Percentiles rank a stretch among this genome's conserved stretches.
phyloP scores from a whole-genome alignment of 345 rosid species.

The Citropsis articulata region DNA sequence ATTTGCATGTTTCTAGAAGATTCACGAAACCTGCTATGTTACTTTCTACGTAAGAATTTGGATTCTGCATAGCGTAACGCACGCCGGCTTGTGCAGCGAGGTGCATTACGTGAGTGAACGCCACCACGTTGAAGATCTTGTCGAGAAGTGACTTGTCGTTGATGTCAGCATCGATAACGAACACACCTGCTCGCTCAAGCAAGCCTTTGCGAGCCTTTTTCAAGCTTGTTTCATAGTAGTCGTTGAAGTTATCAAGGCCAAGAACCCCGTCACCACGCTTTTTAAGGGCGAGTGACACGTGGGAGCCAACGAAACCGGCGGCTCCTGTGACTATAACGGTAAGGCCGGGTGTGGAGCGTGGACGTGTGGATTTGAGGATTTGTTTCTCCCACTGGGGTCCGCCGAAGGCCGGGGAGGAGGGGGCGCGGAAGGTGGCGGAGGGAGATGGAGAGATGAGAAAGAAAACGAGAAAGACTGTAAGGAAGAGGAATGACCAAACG shows the following conservation, averaged over 20 bases:
- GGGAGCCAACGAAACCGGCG: slow-evolving; percentile 76
- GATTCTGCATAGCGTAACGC: slow-evolving; percentile 65
- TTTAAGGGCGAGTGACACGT: slow-evolving; percentile 50
- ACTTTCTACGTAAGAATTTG: slow-evolving; percentile 58
- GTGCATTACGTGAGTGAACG: slow-evolving; percentile 63
- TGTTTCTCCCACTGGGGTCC: slow-evolving; percentile 51
- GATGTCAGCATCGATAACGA: slow-evolving; percentile 59
- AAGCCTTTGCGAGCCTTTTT: slow-evolving; percentile 53
- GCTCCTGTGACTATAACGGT: slow-evolving; percentile 77
- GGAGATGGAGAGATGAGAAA: slow-evolving; percentile 9
- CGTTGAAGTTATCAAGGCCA: slow-evolving; percentile 73
- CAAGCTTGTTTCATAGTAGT: slow-evolving; percentile 53
- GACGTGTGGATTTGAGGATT: slow-evolving; percentile 47
- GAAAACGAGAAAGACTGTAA: slow-evolving; percentile 42
- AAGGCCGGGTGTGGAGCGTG: slow-evolving; percentile 34
- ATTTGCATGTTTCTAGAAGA: slow-evolving; percentile 52
- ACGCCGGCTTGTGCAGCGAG: slow-evolving; percentile 72
- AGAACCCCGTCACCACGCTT: slow-evolving; percentile 77
- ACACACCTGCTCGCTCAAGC: slow-evolving; percentile 51
- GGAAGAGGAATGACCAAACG: slow-evolving; percentile 45
- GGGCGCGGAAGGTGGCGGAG: slow-evolving; percentile 26
- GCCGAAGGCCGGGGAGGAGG: slow-evolving; percentile 28
- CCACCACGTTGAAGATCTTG: slow-evolving; percentile 52
- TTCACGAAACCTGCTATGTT: slow-evolving; percentile 66
- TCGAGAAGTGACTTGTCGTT: slow-evolving; percentile 44